Evolutionary conservation across 225 moss, liverwort and hornwort species (phyloP).

Genomic region (Neckera pumila): DNA sequence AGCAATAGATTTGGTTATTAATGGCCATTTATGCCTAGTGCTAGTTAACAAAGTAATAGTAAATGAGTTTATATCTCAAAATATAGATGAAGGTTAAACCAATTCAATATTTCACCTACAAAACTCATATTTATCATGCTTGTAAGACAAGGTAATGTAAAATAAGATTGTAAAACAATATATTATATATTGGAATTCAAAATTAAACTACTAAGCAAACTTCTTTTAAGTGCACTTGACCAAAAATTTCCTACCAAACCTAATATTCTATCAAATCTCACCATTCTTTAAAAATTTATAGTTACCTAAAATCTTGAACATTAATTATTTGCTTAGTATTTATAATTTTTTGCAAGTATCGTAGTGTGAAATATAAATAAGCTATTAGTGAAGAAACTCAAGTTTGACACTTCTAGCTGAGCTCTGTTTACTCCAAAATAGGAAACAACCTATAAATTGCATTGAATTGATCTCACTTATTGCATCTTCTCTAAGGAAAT

Average conservation of each 20-base stretch:
- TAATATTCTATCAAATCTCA: not conserved
- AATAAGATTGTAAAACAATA: not conserved
- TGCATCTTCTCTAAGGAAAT: not conserved
- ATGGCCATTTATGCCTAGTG: accelerated
- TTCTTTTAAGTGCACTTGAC: not conserved
- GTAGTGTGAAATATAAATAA: accelerated
- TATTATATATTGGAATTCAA: not conserved
- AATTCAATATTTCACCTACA: not conserved
- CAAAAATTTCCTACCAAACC: not conserved
- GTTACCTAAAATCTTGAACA: too few relatives aligned
- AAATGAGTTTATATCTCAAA: not conserved
- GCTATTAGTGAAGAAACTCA: too few relatives aligned
- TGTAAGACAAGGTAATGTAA: not conserved
- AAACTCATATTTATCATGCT: not conserved
- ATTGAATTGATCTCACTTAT: not conserved
- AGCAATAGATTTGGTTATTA: not conserved
- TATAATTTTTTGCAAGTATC: not conserved
- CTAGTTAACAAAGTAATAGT: not conserved
- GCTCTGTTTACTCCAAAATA: not conserved
- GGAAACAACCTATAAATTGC: not conserved
- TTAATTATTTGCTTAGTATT: too few relatives aligned
- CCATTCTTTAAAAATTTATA: not conserved
- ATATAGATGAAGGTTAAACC: not conserved
- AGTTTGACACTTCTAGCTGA: not conserved
- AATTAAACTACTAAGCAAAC: not conserved